Conservation (phyloP, 345 rosid species). For the Trapa incisa region DNA sequence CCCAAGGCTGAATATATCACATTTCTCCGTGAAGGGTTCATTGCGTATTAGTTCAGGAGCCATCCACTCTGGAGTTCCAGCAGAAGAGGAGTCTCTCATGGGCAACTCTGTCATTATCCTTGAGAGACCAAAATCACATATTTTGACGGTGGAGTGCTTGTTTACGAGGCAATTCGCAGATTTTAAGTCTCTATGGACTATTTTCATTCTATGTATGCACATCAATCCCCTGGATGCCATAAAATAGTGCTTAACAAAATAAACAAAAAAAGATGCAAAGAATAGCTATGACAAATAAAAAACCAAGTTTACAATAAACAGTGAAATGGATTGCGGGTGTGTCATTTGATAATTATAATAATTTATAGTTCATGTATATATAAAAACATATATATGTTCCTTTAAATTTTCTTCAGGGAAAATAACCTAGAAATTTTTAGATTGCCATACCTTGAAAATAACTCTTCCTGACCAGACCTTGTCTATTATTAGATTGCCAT, state of each 20-base stretch:
- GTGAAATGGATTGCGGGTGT: background rate
- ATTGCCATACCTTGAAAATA: too few species aligned
- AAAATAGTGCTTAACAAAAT: background rate
- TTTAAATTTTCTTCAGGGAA: too few species aligned
- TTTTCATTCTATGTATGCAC: constrained; percentile 97
- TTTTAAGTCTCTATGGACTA: constrained; percentile 82
- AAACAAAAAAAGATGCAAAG: background rate
- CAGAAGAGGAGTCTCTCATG: constrained; percentile 71
- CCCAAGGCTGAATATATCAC: constrained; percentile 96
- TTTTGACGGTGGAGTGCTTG: constrained; percentile 82
- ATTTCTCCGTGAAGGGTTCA: constrained; percentile 87
- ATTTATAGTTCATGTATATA: background rate
- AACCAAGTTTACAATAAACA: background rate
- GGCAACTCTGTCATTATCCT: constrained; percentile 60
- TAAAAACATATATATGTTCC: background rate
- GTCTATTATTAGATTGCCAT: too few species aligned
- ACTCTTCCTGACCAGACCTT: too few species aligned
- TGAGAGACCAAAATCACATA: constrained; percentile 96
- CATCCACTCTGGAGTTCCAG: constrained; percentile 99
- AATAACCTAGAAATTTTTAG: too few species aligned
- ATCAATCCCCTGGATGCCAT: constrained; percentile 71
- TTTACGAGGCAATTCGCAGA: constrained; percentile 85
- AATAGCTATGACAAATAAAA: background rate
- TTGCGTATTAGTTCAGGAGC: constrained; percentile 94
- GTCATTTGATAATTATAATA: background rate